Conservation (phyloP, 345 rosid species). For the Bruguiera parviflora region DNA sequence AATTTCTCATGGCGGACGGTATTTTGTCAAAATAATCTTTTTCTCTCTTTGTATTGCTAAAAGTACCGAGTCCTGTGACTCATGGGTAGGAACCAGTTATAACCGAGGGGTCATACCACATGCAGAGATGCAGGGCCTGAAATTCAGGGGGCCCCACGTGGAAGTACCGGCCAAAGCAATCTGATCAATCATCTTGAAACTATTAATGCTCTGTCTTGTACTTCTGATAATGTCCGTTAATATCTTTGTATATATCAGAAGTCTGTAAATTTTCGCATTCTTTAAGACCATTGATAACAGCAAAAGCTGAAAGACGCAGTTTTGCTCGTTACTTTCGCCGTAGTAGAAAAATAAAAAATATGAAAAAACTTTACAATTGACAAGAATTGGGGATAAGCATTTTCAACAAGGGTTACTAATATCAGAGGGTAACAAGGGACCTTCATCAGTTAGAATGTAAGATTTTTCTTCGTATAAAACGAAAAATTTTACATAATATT, state of each 20-base stretch:
- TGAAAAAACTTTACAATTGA: background rate
- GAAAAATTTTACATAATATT: slow-evolving; percentile 1
- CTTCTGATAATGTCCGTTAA: background rate
- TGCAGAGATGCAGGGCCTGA: slow-evolving; percentile 35
- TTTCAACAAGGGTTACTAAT: background rate
- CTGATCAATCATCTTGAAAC: slow-evolving; percentile 22
- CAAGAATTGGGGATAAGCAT: slow-evolving; percentile 1
- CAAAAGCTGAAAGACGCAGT: background rate
- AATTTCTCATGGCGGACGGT: slow-evolving; percentile 9
- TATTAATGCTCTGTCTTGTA: background rate
- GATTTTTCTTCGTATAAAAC: too few species aligned
- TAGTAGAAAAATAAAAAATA: too few species aligned
- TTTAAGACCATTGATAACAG: background rate
- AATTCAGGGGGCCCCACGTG: slow-evolving; percentile 39
- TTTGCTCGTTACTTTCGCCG: background rate
- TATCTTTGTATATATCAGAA: background rate
- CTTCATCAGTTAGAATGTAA: background rate
- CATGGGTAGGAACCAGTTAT: slow-evolving; percentile 10
- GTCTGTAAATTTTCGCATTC: background rate
- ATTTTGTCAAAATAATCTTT: background rate
- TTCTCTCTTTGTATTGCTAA: background rate
- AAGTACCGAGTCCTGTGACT: slow-evolving; percentile 9
- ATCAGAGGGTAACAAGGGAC: background rate
- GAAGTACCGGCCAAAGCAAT: slow-evolving; percentile 11
- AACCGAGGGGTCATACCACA: slow-evolving; percentile 34